phyloP scores from a whole-genome alignment of 768 basidiomycete genomes.

The Collybia sp. region DNA sequence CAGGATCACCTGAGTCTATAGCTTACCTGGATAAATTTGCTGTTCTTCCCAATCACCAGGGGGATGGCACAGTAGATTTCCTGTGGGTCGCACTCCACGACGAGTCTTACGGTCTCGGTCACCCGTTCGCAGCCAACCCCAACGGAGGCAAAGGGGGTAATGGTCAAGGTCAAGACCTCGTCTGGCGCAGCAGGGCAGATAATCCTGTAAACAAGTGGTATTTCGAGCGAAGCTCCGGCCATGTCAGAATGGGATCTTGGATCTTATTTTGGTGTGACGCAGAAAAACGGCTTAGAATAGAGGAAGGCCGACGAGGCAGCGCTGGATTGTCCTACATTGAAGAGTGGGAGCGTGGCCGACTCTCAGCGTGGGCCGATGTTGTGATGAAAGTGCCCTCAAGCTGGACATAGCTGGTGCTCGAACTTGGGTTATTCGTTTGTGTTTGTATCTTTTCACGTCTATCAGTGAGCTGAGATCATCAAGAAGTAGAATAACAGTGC shows the following conservation, averaged over 20 bases:
- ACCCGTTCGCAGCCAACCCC: slow-evolving; percentile 90
- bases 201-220: slow-evolving; percentile 99
- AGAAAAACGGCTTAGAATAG: slow-evolving; percentile 75
- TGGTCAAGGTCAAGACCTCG: slow-evolving; percentile 89
- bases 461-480: too few relatives aligned
- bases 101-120: slow-evolving; percentile 94
- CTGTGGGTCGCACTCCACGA: slow-evolving; percentile 98
- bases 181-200: slow-evolving; percentile 90
- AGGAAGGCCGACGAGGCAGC: slow-evolving; percentile 59
- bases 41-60: slow-evolving; percentile 90
- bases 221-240: slow-evolving; percentile 92
- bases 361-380: slow-evolving; percentile 64
- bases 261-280: slow-evolving; percentile 98
- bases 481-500: too few relatives aligned
- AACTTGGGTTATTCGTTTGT: too few relatives aligned
- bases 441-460: too few relatives aligned
- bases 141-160: slow-evolving; percentile 89
- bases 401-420: slow-evolving; percentile 50
- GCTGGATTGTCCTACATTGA: slow-evolving; percentile 69
- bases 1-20: slow-evolving; percentile 44
- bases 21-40: slow-evolving; percentile 99
- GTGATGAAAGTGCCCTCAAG: slow-evolving; percentile 71
- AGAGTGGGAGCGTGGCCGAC: slow-evolving; percentile 70
- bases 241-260: slow-evolving; percentile 82
- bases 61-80: slow-evolving; percentile 98